Evolutionary conservation across 139 green algal species (phyloP).

Genomic region (Auxenochlorella pyrenoidosa): DNA sequence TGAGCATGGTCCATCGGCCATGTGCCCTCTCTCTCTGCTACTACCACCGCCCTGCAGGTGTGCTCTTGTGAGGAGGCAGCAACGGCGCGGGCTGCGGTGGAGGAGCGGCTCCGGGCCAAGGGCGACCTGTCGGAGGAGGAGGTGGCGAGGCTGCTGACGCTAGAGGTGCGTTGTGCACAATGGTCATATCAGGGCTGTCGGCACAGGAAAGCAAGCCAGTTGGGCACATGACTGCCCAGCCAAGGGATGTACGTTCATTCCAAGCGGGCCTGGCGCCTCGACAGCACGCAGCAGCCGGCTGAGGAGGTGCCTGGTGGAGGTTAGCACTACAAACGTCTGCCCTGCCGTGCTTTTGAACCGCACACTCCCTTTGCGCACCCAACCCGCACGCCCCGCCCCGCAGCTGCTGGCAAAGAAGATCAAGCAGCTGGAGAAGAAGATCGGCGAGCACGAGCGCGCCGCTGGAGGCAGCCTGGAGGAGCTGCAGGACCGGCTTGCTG

Average conservation of each 20-base stretch:
- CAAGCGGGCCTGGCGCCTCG: too few species aligned
- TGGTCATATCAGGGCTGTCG: not conserved
- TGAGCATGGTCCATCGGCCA: too few species aligned
- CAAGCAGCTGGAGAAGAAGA: slow-evolving; percentile 42
- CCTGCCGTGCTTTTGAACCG: too few species aligned
- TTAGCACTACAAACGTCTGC: too few species aligned
- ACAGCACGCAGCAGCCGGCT: too few species aligned
- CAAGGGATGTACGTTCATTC: too few species aligned
- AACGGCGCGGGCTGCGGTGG: not conserved
- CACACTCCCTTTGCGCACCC: too few species aligned
- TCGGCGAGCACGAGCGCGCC: slow-evolving; percentile 44
- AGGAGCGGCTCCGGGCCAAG: slow-evolving; percentile 27
- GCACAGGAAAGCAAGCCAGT: too few species aligned
- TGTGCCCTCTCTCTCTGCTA: not conserved
- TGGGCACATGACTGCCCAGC: too few species aligned
- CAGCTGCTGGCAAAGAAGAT: slow-evolving; percentile 48
- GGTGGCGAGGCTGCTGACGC: slow-evolving; percentile 7
- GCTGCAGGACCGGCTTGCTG: slow-evolving; percentile 31
- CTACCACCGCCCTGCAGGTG: not conserved
- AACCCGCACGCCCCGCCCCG: not conserved
- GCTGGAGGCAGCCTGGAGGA: slow-evolving; percentile 46
- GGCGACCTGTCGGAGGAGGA: slow-evolving; percentile 34
- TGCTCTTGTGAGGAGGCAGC: slow-evolving; percentile 42
- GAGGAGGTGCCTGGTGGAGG: too few species aligned
- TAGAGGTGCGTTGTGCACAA: not conserved